phyloP scores from a whole-genome alignment of 208 protist species.

The Leishmania aethiopica region DNA sequence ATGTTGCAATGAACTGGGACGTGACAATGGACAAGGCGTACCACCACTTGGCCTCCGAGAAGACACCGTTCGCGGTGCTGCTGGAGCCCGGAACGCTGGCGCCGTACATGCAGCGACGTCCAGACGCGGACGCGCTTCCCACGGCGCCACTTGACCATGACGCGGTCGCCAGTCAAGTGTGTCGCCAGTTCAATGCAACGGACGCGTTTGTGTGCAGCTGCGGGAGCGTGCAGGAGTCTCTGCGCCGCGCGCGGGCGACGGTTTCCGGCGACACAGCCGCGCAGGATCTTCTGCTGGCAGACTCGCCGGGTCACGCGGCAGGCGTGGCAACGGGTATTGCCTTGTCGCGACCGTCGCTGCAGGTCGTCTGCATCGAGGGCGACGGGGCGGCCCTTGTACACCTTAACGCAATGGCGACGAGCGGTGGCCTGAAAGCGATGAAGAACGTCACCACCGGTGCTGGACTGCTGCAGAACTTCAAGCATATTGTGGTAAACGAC shows the following conservation, averaged over 20 bases:
- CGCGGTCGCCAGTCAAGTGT: conserved; percentile 66
- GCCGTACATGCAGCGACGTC: conserved; percentile 35
- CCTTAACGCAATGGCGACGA: conserved; percentile 63
- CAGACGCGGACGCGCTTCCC: conserved; percentile 28
- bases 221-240: conserved; percentile 38
- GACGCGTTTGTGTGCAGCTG: conserved; percentile 81
- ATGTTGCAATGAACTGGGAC: conserved; percentile 55
- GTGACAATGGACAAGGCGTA: conserved; percentile 55
- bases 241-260: conserved; percentile 13
- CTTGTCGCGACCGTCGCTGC: conserved; percentile 46
- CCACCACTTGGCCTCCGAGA: conserved; percentile 49
- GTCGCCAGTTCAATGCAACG: conserved; percentile 50
- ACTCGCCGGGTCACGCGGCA: conserved; percentile 69
- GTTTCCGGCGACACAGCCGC: conserved; percentile 6
- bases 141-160: conserved; percentile 56
- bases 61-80: conserved; percentile 76
- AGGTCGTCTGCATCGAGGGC: conserved; percentile 84
- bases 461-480: conserved; percentile 67
- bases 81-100: conserved; percentile 59
- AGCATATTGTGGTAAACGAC: conserved; percentile 90
- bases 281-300: conserved; percentile 79
- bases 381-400: conserved; percentile 87
- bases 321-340: conserved; percentile 78
- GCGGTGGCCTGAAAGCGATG: conserved; percentile 37
- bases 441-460: conserved; percentile 20